Base-by-base conservation (phyloP, 2,329 filamentous ascomycete genomes). In the Aureobasidium sp. region DNA sequence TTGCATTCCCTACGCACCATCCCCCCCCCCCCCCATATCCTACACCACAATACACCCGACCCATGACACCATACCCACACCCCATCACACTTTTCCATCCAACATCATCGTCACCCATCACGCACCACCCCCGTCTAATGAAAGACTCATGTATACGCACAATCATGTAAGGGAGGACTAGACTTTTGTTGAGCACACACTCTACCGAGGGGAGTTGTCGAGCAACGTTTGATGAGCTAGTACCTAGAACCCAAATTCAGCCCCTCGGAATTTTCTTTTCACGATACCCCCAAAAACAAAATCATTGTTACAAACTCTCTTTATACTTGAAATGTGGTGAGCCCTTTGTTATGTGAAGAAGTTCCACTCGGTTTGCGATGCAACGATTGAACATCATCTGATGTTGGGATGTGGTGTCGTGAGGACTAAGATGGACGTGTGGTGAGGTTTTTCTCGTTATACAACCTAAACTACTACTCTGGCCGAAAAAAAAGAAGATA, bases 131-230 rank as follows among this genome's bases (percentile, higher is more conserved):
- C 47, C 11, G 54, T 38, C 33, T 37, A 38, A 55, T 33, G 35
- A 50, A 29, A 61, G 38, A 40, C 11, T 57, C 45, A 61, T 61
- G 60, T 61, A 61, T 50, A 57, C 60, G 60, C 60, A 61, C 60
- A 23, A 50, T 61, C 60, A 55, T 61, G 60, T 61, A 61, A 61
- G 51, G 51, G 45, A 47, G 45, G 51, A 57, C 53, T 57, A 57
- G 53, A 57, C 53, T 55, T 55, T 27, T 37, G n/a, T 51, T 27
- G 31, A 15, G 19, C 23, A 15, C 21, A 38, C 21, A 17, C 35
- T 29, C 27, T 29, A 15, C 15, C 35, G 33, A 38, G 33, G 35
- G 35, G 17, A 25, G 49, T n/a, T 38, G 35, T 53, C 35, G 17
- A 19, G 35, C 49, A 53, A 35, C 47, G n/a, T 37, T n/a, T 50